Evolutionary conservation across 441 rosid genomes (phyloP).

Genomic region (Breynia disticha): DNA sequence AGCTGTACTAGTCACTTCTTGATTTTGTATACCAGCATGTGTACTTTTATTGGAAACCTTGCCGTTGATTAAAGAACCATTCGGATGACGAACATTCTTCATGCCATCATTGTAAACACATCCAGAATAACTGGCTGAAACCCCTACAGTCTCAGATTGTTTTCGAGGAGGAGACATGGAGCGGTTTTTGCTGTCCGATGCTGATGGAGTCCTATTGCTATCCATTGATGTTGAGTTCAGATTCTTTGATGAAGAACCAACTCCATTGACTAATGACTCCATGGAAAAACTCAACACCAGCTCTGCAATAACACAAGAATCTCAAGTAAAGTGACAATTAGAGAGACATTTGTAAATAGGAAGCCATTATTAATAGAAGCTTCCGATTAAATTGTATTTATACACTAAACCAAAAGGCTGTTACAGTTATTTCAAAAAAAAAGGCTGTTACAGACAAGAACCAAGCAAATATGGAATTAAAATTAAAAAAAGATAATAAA

Average conservation of each 20-base stretch:
- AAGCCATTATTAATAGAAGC: slow-evolving; percentile 9
- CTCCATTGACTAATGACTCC: slow-evolving; percentile 39
- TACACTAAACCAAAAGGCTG: slow-evolving; percentile 7
- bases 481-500: slow-evolving; percentile 16
- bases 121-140: slow-evolving; percentile 18
- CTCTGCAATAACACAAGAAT: slow-evolving; percentile 25
- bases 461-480: slow-evolving; percentile 15
- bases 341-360: slow-evolving; percentile 5
- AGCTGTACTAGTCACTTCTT: slow-evolving; percentile 27
- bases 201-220: slow-evolving; percentile 13
- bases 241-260: slow-evolving; percentile 33
- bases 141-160: slow-evolving; percentile 27
- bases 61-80: slow-evolving; percentile 20
- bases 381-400: slow-evolving; percentile 13
- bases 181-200: slow-evolving; percentile 19
- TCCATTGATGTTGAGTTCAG: slow-evolving; percentile 23
- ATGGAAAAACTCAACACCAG: slow-evolving; percentile 30
- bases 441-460: slow-evolving; percentile 13
- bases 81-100: slow-evolving; percentile 15
- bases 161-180: slow-evolving; percentile 34
- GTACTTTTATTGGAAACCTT: slow-evolving; percentile 20
- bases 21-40: slow-evolving; percentile 10
- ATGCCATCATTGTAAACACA: slow-evolving; percentile 11
- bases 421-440: too few species aligned
- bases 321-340: slow-evolving; percentile 9